Evolutionary conservation across 805 yeast genomes (phyloP), one percentile per base, ranked within the genome.

Genomic region (Monosporozyma servazzii): DNA sequence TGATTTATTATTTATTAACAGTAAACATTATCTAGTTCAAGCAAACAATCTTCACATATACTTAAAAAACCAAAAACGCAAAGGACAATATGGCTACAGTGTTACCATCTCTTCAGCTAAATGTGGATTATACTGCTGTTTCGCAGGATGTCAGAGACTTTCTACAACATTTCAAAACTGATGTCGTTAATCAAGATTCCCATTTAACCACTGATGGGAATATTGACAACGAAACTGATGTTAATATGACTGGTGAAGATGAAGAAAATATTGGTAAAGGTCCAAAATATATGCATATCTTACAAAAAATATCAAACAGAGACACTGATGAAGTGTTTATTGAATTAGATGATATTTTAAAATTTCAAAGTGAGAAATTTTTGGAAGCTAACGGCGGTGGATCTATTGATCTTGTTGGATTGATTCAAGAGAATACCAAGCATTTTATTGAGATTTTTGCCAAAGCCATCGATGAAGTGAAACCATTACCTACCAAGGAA

Each of bases 291-390:
- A 72, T 85, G 81, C 73, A 71, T 31, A 57, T 85, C 5, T 72
- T 93, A 45, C 96, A 88, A 63, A 73, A 80, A 57, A 77, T 93
- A 31, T 89, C 97, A 53, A 88, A 95, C 67, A 79, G 99, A 62
- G 89, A 90, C 57, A 55, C 74, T 29, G 73, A 85, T 31, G 79
- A 88, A 1, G 61, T 93, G 20, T 73, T 73, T 50, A 75, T 93
- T 46, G 96, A 88, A 54, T 74, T 93, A 48, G 96, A 93, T 66
- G 99, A 93, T 68, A 71, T 93, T 52, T 79, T 79, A 57, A 72
- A 74, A 42, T 93, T 77, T 67, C 93, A 87, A 61, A 76, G 76
- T 55, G 68, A 68, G 56, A 64, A 73, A 53, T 62, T 65, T 20
- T 61, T 68, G 40, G 58, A 55, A 23, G 58, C 57, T 23, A 48